Conservation (phyloP, 768 basidiomycete species). For the Hericium coralloides region DNA sequence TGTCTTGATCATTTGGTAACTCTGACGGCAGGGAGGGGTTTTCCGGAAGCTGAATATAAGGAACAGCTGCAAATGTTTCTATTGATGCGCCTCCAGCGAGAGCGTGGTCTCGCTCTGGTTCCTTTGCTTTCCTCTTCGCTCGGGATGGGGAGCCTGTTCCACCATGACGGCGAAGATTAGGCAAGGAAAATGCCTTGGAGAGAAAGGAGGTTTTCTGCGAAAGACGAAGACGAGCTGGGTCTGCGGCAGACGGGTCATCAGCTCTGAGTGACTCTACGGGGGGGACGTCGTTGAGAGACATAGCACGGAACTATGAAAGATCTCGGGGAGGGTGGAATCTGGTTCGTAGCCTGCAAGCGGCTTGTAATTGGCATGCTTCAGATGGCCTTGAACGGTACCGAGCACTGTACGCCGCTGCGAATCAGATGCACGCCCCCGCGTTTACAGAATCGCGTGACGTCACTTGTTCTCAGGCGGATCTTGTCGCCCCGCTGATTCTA, state of each 20-base stretch:
- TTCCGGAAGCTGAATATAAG: conserved; percentile 4
- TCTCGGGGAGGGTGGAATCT: too few relatives aligned
- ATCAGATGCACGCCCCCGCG: too few relatives aligned
- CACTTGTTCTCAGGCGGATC: too few relatives aligned
- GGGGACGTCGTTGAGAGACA: conserved; percentile 25
- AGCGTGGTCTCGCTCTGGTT: too few relatives aligned
- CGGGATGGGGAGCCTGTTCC: background rate
- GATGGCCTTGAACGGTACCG: too few relatives aligned
- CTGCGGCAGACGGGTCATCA: conserved; percentile 34
- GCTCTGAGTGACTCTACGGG: conserved; percentile 22
- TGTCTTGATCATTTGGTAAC: conserved; percentile 29
- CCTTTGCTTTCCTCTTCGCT: too few relatives aligned
- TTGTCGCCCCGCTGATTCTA: too few relatives aligned
- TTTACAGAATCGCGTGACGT: too few relatives aligned
- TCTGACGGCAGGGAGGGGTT: background rate
- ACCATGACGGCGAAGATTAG: background rate
- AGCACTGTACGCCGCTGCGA: too few relatives aligned
- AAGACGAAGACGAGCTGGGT: conserved; percentile 40
- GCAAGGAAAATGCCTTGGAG: conserved; percentile 10
- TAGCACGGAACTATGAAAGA: too few relatives aligned
- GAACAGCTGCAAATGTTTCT: background rate
- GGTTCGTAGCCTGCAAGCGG: too few relatives aligned
- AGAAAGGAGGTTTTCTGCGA: conserved; percentile 19
- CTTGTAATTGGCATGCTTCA: too few relatives aligned
- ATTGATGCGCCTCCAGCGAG: background rate